Percentiles rank a stretch among this genome's conserved stretches.
Evolutionary conservation across 169 alveolate species (phyloP).

Genomic region (Cryptosporidium sp.): DNA sequence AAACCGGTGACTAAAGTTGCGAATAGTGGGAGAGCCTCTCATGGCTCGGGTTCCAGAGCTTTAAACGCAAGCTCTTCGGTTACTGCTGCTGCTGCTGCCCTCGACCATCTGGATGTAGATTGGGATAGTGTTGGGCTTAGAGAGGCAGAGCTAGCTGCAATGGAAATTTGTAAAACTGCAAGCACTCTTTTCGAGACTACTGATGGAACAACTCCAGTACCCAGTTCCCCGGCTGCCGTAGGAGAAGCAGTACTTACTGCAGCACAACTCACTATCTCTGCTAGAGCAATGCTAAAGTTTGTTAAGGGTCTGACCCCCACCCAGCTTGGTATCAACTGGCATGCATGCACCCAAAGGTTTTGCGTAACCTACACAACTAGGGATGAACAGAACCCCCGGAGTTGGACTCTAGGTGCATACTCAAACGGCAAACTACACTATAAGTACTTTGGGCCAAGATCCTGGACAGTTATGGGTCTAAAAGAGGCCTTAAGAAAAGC

Average conservation of each 20-base stretch:
- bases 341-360: conserved; percentile 70
- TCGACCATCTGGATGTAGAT: conserved; percentile 67
- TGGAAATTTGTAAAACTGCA: conserved; percentile 71
- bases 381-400: conserved; percentile 70
- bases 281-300: conserved; percentile 73
- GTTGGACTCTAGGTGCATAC: conserved; percentile 75
- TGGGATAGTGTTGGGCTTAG: conserved; percentile 74
- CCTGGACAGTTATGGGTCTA: conserved; percentile 72
- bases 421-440: conserved; percentile 69
- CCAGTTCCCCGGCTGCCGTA: conserved; percentile 65
- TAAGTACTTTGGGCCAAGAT: conserved; percentile 72
- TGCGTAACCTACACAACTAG: conserved; percentile 73
- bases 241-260: conserved; percentile 72
- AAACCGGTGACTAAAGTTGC: background rate
- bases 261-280: conserved; percentile 64
- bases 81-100: conserved; percentile 75
- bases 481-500: conserved; percentile 71
- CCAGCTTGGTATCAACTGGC: conserved; percentile 72
- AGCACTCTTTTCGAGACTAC: conserved; percentile 69
- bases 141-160: conserved; percentile 73
- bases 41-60: conserved; percentile 35
- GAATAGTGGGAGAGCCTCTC: background rate
- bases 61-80: conserved; percentile 52
- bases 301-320: conserved; percentile 66
- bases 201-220: conserved; percentile 74